Conservation (phyloP, 179 eudicot genomes). For the Silene coronaria region DNA sequence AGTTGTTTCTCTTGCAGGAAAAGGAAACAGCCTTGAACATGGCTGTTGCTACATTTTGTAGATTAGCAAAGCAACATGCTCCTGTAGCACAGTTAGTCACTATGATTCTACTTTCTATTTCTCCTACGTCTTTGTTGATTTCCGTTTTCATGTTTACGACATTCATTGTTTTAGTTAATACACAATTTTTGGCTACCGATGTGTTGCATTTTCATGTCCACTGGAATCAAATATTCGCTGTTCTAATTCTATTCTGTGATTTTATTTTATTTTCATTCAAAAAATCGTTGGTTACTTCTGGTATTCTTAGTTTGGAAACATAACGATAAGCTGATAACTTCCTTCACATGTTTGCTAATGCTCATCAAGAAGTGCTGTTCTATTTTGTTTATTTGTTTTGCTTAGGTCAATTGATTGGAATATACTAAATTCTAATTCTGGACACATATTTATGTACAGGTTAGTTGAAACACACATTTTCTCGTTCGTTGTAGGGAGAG, state of each 20-base stretch:
- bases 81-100: constrained; percentile 83
- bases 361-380: not conserved
- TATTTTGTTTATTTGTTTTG: constrained; percentile 1
- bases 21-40: constrained; percentile 90
- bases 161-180: not conserved
- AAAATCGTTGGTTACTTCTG: not conserved
- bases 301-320: not conserved
- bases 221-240: not conserved
- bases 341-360: not conserved
- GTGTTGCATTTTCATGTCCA: not conserved
- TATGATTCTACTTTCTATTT: constrained; percentile 37
- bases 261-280: not conserved
- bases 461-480: constrained; percentile 97
- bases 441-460: constrained; percentile 51
- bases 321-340: not conserved
- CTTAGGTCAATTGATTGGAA: not conserved
- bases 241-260: not conserved
- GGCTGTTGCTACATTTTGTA: constrained; percentile 95
- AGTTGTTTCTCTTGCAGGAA: constrained; percentile 53
- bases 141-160: not conserved
- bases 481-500: constrained; percentile 98
- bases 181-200: not conserved
- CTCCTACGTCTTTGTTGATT: not conserved
- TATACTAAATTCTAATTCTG: constrained; percentile 11
- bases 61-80: constrained; percentile 84